A percentile compares a stretch with the other conserved stretches of the same genome.
phyloP scores from a whole-genome alignment of 306 rosid species.

The Dalbergia oliveri region DNA sequence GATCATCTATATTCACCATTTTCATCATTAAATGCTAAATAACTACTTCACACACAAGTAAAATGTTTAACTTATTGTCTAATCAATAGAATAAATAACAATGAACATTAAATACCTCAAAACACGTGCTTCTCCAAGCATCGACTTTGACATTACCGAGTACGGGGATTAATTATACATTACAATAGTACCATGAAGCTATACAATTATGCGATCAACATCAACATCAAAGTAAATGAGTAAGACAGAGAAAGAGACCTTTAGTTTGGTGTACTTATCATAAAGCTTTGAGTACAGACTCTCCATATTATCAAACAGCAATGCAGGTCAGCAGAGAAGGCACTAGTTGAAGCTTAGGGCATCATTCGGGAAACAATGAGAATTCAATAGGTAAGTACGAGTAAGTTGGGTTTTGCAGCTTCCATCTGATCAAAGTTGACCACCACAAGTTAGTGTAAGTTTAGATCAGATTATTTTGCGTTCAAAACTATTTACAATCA shows the following conservation, averaged over 20 bases:
- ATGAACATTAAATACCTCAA: background rate
- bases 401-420: constrained; percentile 8
- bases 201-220: background rate
- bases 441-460: background rate
- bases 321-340: background rate
- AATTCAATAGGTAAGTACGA: background rate
- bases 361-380: constrained; percentile 2
- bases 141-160: background rate
- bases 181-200: constrained; percentile 2
- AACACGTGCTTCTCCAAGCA: background rate
- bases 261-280: constrained; percentile 72
- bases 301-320: constrained; percentile 58
- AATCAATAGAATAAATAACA: constrained; percentile 5
- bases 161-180: background rate
- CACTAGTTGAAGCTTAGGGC: background rate
- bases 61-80: background rate
- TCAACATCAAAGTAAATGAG: background rate
- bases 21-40: background rate
- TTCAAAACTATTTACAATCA: no score
- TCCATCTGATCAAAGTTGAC: constrained; percentile 8
- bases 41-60: background rate
- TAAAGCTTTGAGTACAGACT: constrained; percentile 83
- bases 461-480: background rate
- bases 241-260: constrained; percentile 55
- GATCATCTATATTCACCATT: background rate